Evolutionary conservation across 192 early-diverging fungal genomes (phyloP).

Genomic region (Gryganskiella cystojenkinii): DNA sequence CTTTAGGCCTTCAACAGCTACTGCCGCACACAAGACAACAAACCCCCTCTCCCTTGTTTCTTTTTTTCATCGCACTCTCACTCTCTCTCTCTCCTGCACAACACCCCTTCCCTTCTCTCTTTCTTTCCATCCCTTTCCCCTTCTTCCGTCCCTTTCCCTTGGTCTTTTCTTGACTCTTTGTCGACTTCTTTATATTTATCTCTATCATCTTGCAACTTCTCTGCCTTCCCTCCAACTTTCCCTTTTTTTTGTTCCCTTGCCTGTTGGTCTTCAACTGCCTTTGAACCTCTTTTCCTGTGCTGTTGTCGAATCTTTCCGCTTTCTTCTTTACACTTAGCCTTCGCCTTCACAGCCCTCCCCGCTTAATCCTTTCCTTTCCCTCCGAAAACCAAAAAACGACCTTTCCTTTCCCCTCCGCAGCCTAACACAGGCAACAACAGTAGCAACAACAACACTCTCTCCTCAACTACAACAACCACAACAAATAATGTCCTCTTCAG

Average conservation of each 20-base stretch:
- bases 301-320: too few relatives aligned
- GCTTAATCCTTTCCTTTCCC: not conserved
- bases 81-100: not conserved
- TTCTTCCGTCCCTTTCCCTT: slow-evolving; percentile 1
- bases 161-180: not conserved
- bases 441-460: not conserved
- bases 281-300: too few relatives aligned
- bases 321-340: not conserved
- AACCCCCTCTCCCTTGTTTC: not conserved
- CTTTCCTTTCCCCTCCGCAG: not conserved
- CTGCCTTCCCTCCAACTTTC: not conserved
- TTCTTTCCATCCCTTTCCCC: not conserved
- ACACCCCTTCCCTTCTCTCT: not conserved
- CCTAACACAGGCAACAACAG: not conserved
- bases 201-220: not conserved
- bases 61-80: not conserved
- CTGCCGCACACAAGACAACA: not conserved
- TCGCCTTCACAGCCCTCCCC: not conserved
- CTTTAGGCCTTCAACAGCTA: too few relatives aligned
- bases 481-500: slow-evolving; percentile 27
- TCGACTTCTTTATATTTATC: not conserved
- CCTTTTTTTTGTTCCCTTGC: not conserved
- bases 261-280: too few relatives aligned
- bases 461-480: slow-evolving; percentile 1
- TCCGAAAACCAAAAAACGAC: slow-evolving; percentile 6